phyloP scores from a whole-genome alignment of 225 moss, liverwort and hornwort species.

The Pseudisothecium myosuroides region DNA sequence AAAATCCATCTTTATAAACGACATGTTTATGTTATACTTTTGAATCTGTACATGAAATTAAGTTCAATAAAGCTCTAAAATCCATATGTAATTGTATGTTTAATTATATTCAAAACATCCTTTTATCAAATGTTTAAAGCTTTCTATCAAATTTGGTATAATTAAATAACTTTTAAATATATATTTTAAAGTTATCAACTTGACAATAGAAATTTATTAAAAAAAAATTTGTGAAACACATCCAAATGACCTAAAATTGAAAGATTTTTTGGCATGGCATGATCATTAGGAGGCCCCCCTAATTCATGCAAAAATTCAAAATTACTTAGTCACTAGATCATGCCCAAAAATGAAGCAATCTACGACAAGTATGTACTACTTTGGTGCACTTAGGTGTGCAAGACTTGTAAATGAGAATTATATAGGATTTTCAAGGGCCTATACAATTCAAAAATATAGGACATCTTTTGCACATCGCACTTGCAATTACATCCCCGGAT shows the following conservation, averaged over 20 bases:
- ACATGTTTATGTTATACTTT: no score
- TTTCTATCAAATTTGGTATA: no score
- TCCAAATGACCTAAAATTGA: background rate
- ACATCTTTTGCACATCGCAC: background rate
- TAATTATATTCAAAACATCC: no score
- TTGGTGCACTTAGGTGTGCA: background rate
- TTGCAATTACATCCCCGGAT: background rate
- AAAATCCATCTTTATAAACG: no score
- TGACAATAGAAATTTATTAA: no score
- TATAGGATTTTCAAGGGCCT: background rate
- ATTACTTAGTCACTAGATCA: background rate
- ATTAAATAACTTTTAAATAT: no score
- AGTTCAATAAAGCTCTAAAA: no score
- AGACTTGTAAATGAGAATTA: background rate
- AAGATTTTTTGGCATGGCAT: background rate
- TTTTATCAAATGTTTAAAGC: no score
- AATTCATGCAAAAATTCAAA: background rate
- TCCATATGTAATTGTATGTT: no score
- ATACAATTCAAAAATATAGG: background rate
- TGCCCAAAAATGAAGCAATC: background rate
- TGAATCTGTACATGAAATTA: no score
- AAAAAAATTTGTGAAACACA: no score
- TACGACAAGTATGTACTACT: background rate
- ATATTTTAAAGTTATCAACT: no score
- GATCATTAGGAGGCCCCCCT: background rate